These are phyloP conservation scores for Fusarium luffae DNA, from an alignment of 2,329 filamentous ascomycete species.

Conservation along the genomic window DNA sequence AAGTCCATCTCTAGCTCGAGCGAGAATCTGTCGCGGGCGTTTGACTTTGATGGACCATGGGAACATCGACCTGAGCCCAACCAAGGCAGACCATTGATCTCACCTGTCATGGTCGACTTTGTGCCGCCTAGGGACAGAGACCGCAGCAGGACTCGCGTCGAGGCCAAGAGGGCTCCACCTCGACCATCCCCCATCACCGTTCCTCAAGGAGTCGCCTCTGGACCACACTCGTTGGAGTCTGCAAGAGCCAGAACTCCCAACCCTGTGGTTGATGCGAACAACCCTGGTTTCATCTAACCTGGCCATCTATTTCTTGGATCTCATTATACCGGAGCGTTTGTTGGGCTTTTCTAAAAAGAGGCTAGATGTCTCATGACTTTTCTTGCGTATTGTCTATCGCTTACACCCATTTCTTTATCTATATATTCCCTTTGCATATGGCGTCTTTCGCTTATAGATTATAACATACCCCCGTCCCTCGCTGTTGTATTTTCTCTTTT, in stretches of 20 bases:
- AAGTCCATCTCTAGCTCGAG: conserved; percentile 50
- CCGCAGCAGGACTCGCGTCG: conserved; percentile 42
- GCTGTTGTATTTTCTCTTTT: conserved; percentile 6
- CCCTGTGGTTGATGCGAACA: conserved; percentile 41
- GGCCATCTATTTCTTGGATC: conserved; percentile 5
- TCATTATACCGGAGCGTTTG: conserved; percentile 1
- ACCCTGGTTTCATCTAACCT: conserved; percentile 41
- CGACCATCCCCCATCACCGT: conserved; percentile 47
- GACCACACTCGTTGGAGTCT: conserved; percentile 1
- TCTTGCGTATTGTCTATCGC: conserved; percentile 14
- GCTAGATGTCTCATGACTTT: conserved; percentile 26
- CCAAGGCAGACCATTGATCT: conserved; percentile 44
- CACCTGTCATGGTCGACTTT: conserved; percentile 48
- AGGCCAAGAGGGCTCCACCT: conserved; percentile 50
- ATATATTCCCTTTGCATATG: conserved; percentile 17
- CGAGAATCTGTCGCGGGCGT: conserved; percentile 47
- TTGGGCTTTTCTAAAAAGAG: conserved; percentile 16
- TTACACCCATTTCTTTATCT: conserved; percentile 12
- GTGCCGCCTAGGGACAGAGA: conserved; percentile 32
- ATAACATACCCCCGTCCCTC: conserved; percentile 37
- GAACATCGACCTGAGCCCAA: conserved; percentile 1
- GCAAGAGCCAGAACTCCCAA: conserved; percentile 34
- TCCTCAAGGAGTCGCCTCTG: conserved; percentile 23
- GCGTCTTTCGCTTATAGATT: conserved; percentile 36
- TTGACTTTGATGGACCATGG: conserved; percentile 42